Percentiles rank a stretch among this genome's conserved stretches.
Evolutionary conservation across 2,329 filamentous ascomycete species (phyloP).

Genomic region (Pseudogymnoascus sp.): DNA sequence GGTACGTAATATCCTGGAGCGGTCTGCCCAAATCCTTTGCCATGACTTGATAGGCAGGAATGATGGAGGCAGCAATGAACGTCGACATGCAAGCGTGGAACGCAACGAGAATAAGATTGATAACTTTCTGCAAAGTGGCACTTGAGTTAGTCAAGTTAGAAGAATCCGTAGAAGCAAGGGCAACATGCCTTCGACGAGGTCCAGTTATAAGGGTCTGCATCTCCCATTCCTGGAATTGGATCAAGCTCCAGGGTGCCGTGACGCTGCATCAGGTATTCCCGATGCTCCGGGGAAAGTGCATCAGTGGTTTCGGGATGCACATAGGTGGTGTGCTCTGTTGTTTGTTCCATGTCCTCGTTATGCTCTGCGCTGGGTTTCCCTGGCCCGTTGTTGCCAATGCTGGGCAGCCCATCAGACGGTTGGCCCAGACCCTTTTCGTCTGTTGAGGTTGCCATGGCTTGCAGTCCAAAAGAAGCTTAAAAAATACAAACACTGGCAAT

Average conservation of each 20-base stretch:
- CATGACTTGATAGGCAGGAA: constrained; percentile 40
- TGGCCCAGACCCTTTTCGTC: neutral
- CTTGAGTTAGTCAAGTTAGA: neutral
- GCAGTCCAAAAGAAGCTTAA: neutral
- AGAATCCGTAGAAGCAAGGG: neutral
- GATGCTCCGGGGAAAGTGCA: constrained; percentile 35
- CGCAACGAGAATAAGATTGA: constrained; percentile 40
- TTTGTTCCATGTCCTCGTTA: neutral
- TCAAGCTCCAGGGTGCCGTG: constrained; percentile 46
- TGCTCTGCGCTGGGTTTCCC: neutral
- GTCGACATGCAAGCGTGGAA: constrained; percentile 45
- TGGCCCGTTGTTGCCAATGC: neutral
- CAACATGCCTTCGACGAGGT: constrained; percentile 37
- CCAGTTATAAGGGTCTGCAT: constrained; percentile 47
- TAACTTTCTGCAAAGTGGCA: constrained; percentile 32
- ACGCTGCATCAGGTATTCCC: constrained; percentile 39
- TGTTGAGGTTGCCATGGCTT: neutral
- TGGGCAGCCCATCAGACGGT: neutral
- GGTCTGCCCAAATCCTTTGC: constrained; percentile 36
- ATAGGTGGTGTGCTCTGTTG: constrained; percentile 12
- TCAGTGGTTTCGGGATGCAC: constrained; percentile 19
- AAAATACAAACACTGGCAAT: neutral
- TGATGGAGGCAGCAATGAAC: constrained; percentile 41
- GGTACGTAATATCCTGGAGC: constrained; percentile 37
- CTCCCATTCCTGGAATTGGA: constrained; percentile 38